Conservation (phyloP, 257 asterid genomes). For the Gentiana macrophylla region DNA sequence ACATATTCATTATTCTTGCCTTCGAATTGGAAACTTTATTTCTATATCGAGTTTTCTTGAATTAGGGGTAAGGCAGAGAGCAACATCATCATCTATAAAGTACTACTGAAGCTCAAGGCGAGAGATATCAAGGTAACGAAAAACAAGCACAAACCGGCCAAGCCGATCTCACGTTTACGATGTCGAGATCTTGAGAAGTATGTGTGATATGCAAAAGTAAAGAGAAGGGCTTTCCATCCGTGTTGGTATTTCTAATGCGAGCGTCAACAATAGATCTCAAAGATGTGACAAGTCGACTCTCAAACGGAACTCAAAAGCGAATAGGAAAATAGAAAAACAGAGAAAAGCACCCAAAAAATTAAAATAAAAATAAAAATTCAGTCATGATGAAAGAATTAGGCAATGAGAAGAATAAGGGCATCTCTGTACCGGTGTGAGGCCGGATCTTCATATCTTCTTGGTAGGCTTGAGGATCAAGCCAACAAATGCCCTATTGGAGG, state of each 20-base stretch:
- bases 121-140: not conserved
- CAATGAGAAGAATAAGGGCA: not conserved
- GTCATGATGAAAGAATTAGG: not conserved
- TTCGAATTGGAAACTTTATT: too few relatives aligned
- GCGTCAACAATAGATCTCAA: slow-evolving; percentile 84
- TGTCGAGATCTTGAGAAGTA: slow-evolving; percentile 81
- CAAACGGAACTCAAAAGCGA: slow-evolving; percentile 71
- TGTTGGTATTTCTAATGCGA: slow-evolving; percentile 73
- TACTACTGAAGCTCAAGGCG: too few relatives aligned
- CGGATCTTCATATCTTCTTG: slow-evolving; percentile 67
- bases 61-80: too few relatives aligned
- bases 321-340: slow-evolving; percentile 6
- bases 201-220: slow-evolving; percentile 90
- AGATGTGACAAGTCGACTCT: slow-evolving; percentile 66
- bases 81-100: too few relatives aligned
- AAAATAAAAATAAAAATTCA: not conserved
- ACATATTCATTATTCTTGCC: too few relatives aligned
- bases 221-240: slow-evolving; percentile 85
- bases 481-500: slow-evolving; percentile 51
- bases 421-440: slow-evolving; percentile 66
- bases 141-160: slow-evolving; percentile 7
- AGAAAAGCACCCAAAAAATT: not conserved
- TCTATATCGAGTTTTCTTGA: too few relatives aligned
- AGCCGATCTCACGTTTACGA: slow-evolving; percentile 30
- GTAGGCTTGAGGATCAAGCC: slow-evolving; percentile 81